Conservation (phyloP, 2,329 filamentous ascomycete genomes). For the Penicillium sp. region DNA sequence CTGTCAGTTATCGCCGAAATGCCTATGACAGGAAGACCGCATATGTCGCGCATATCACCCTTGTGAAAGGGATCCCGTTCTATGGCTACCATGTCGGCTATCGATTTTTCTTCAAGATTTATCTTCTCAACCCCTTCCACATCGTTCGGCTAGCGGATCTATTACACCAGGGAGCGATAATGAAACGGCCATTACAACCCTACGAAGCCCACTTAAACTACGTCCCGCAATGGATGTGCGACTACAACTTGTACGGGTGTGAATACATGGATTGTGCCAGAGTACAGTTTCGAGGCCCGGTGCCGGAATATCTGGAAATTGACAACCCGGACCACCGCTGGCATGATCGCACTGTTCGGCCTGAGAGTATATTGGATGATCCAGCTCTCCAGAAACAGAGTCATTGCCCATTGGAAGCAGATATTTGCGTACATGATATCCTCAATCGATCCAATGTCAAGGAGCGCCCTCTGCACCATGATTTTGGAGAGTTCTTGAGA, state of each 20-base stretch:
- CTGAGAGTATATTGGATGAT: slow-evolving; percentile 60
- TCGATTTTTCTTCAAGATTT: slow-evolving; percentile 87
- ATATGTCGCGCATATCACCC: slow-evolving; percentile 84
- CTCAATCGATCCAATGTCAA: slow-evolving; percentile 73
- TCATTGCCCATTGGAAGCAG: slow-evolving; percentile 84
- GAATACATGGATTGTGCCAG: slow-evolving; percentile 73
- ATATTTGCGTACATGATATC: slow-evolving; percentile 85
- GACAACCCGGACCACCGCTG: slow-evolving; percentile 65
- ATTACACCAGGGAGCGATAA: slow-evolving; percentile 79
- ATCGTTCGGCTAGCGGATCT: slow-evolving; percentile 87
- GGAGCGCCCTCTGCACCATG: slow-evolving; percentile 77
- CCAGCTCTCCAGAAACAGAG: slow-evolving; percentile 70
- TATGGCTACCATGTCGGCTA: slow-evolving; percentile 96
- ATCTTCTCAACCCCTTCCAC: slow-evolving; percentile 80
- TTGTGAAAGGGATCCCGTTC: slow-evolving; percentile 91
- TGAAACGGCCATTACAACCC: slow-evolving; percentile 81
- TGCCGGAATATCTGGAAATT: slow-evolving; percentile 68
- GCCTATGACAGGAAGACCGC: slow-evolving; percentile 64
- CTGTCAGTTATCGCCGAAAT: slow-evolving; percentile 78
- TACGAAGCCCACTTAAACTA: slow-evolving; percentile 94
- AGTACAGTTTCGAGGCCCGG: slow-evolving; percentile 69
- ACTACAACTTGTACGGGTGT: slow-evolving; percentile 96
- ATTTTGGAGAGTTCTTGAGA: slow-evolving; percentile 71
- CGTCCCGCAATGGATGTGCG: slow-evolving; percentile 93
- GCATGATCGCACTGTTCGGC: slow-evolving; percentile 71